Percentiles rank a stretch among this genome's conserved stretches.
These are phyloP conservation scores for Apiospora saccharicola DNA, from an alignment of 2,329 filamentous ascomycete genomes.

Conservation along the genomic window DNA sequence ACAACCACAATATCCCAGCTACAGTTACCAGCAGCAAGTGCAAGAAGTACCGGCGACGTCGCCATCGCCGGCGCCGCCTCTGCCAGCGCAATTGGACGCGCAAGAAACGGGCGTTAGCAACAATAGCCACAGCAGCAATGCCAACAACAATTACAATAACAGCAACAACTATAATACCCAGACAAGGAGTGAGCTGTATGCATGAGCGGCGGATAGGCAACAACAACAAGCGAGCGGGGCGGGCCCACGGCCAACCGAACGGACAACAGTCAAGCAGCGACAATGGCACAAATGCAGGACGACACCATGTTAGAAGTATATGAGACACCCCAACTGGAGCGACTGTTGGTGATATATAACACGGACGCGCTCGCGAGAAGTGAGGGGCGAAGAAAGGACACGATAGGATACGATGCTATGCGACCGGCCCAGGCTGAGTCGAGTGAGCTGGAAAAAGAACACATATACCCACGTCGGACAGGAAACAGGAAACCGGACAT, in stretches of 20 bases:
- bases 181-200: slow-evolving; percentile 1
- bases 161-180: neutral
- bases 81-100: neutral
- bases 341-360: neutral
- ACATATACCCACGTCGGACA: neutral
- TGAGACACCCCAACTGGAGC: neutral
- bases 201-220: neutral
- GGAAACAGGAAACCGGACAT: neutral
- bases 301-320: neutral
- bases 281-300: neutral
- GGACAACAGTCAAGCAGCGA: too few species aligned
- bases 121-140: neutral
- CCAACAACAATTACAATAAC: neutral
- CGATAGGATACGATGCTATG: neutral
- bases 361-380: neutral
- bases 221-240: neutral
- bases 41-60: neutral
- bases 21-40: neutral
- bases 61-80: neutral
- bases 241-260: neutral
- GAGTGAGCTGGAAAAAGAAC: neutral
- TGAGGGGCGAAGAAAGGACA: neutral
- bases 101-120: neutral
- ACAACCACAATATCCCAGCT: neutral
- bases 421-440: neutral